Evolutionary conservation across 352 stramenopile genomes (phyloP), one percentile per base, ranked within the genome.

Genomic region (Achlya hypogyna): DNA sequence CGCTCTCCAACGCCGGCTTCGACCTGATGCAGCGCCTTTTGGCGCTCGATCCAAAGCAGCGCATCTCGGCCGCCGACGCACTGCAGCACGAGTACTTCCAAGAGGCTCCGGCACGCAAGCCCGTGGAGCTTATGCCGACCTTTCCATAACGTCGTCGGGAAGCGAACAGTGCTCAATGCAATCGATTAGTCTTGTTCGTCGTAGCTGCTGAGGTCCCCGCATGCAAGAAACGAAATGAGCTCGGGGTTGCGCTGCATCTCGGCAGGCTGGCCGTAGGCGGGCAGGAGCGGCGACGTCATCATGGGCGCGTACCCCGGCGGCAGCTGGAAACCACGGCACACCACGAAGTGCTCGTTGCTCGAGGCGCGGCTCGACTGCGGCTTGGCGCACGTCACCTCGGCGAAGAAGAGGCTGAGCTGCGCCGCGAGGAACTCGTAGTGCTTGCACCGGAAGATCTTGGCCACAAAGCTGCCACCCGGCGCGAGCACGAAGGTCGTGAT

Each of bases 391-490:
- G 84, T 95, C 4, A 99, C 97, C 35, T 87, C 79, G 32, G 84
- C 72, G 76, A 99, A 99, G 58, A 99, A 96, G 20, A 98, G 70
- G 40, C 92, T 82, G 16, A 99, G 79, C 77, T 99, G 97, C 47
- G 91, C 86, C 53, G 97, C 97, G 9, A 99, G 74, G 31, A 99
- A 83, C 20, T 95, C 89, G 47, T 98, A 95, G 80, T 99, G 95
- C 51, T 95, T 79, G 43, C 96, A 98, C 20, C 96, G 83, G 73
- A 99, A 99, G 68, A 99, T 98, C 80, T 99, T 99, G 54, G 96
- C 97, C 20, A 99, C 95, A 74, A 99, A 99, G 20, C 86, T 91
- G n/a, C 97, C 97, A 18, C 89, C 88, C 16, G 82, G 74, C 23
- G 81, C 75, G 20, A 99, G 77, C 40, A 99, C 91, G 72, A 98